phyloP scores from a whole-genome alignment of 805 yeast genomes.

The Yarrowia sp. region DNA sequence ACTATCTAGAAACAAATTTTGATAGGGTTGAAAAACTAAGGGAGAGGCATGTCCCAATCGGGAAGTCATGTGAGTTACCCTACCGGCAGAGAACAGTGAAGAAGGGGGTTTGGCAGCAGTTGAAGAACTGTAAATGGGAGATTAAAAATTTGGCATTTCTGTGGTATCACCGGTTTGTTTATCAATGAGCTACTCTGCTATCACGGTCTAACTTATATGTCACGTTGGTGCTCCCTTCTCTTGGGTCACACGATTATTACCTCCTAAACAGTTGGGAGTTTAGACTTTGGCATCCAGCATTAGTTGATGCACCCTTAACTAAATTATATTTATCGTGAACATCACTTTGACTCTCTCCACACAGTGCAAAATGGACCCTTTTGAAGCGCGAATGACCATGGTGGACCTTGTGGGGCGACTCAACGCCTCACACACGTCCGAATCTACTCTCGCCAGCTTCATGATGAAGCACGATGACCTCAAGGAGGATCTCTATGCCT shows the following conservation, averaged over 20 bases:
- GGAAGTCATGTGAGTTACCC: slow-evolving; percentile 39
- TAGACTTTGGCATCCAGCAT: slow-evolving; percentile 11
- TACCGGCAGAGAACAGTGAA: slow-evolving; percentile 16
- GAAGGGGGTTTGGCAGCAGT: slow-evolving; percentile 6
- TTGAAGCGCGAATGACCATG: slow-evolving; percentile 82
- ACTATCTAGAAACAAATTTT: slow-evolving; percentile 34
- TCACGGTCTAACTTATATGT: no score
- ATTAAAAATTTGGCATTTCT: no score
- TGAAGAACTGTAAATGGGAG: no score
- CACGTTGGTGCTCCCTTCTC: no score
- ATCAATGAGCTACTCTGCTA: no score
- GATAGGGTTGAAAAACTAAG: slow-evolving; percentile 36
- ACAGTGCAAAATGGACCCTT: slow-evolving; percentile 71
- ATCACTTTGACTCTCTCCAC: background rate
- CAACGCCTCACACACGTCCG: slow-evolving; percentile 60
- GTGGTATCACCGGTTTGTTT: no score
- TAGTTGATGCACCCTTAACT: slow-evolving; percentile 15
- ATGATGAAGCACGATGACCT: slow-evolving; percentile 55
- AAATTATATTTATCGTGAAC: background rate
- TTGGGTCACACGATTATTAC: background rate
- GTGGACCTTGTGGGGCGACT: slow-evolving; percentile 68
- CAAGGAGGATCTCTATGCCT: slow-evolving; percentile 72
- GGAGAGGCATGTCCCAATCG: slow-evolving; percentile 34
- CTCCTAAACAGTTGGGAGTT: slow-evolving; percentile 11
- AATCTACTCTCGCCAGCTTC: slow-evolving; percentile 46